phyloP scores from a whole-genome alignment of 768 basidiomycete genomes.

The Mycena sanguinolenta region DNA sequence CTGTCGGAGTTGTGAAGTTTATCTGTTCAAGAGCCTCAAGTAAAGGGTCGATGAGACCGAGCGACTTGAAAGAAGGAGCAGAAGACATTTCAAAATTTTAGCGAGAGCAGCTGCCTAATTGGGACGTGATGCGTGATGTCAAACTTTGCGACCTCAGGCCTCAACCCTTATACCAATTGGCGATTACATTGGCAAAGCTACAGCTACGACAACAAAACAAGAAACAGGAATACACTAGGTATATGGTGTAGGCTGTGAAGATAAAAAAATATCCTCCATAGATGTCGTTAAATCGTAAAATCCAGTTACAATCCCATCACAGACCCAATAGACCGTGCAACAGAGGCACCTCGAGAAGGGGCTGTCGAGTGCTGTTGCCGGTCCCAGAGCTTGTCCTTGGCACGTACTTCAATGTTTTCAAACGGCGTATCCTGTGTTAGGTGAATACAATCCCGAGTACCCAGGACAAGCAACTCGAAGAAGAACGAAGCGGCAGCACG shows the following conservation, averaged over 20 bases:
- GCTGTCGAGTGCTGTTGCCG: slow-evolving; percentile 58
- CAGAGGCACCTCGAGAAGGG: slow-evolving; percentile 52
- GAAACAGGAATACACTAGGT: slow-evolving; percentile 22
- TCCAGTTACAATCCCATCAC: slow-evolving; percentile 52
- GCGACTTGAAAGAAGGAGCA: slow-evolving; percentile 75
- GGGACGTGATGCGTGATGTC: too few relatives aligned
- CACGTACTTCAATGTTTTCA: slow-evolving; percentile 86
- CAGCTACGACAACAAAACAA: slow-evolving; percentile 36
- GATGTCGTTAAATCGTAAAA: slow-evolving; percentile 26
- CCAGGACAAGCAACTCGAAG: slow-evolving; percentile 95
- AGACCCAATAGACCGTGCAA: slow-evolving; percentile 62
- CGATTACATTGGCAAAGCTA: slow-evolving; percentile 1
- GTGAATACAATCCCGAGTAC: slow-evolving; percentile 92
- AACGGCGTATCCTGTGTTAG: slow-evolving; percentile 82
- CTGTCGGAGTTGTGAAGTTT: slow-evolving; percentile 88
- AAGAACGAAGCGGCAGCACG: slow-evolving; percentile 97
- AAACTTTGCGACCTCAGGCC: too few relatives aligned
- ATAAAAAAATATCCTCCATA: slow-evolving; percentile 22
- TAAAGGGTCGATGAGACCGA: slow-evolving; percentile 92
- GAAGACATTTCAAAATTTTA: slow-evolving; percentile 38
- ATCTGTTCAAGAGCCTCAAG: slow-evolving; percentile 87
- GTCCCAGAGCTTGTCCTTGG: slow-evolving; percentile 90
- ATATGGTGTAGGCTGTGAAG: slow-evolving; percentile 10
- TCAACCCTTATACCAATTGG: background rate
- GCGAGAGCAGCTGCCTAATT: background rate